A percentile compares a stretch with the other conserved stretches of the same genome.
These are phyloP conservation scores for Torulaspora delbrueckii DNA, from an alignment of 805 yeast species.

Conservation along the genomic window DNA sequence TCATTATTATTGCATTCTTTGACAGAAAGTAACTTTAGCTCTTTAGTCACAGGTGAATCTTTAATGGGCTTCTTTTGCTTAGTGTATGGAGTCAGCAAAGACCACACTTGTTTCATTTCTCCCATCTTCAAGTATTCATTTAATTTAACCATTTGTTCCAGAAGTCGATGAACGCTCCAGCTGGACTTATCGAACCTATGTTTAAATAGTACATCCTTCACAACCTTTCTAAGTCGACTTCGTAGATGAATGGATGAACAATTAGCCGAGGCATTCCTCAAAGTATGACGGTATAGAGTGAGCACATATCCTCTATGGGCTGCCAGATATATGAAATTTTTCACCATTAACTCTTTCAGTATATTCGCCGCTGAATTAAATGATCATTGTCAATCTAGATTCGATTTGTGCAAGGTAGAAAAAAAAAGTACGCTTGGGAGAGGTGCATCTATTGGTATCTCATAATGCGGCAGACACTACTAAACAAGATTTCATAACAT, in stretches of 20 bases:
- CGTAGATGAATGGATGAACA: slow-evolving; percentile 16
- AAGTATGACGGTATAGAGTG: slow-evolving; percentile 29
- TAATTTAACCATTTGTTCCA: slow-evolving; percentile 15
- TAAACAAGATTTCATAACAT: too few relatives aligned
- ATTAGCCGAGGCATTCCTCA: slow-evolving; percentile 25
- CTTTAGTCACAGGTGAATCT: slow-evolving; percentile 2
- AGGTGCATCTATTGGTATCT: too few relatives aligned
- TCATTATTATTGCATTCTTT: neutral
- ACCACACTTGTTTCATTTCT: slow-evolving; percentile 11
- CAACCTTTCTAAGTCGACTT: slow-evolving; percentile 9
- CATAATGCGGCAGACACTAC: too few relatives aligned
- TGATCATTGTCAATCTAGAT: too few relatives aligned
- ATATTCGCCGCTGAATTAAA: too few relatives aligned
- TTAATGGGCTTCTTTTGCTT: slow-evolving; percentile 8
- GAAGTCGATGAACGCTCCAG: slow-evolving; percentile 20
- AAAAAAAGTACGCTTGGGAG: too few relatives aligned
- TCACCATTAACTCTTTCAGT: slow-evolving; percentile 19
- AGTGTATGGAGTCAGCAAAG: slow-evolving; percentile 6
- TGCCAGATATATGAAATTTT: slow-evolving; percentile 28
- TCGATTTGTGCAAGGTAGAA: too few relatives aligned
- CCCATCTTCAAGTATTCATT: slow-evolving; percentile 13
- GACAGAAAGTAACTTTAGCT: neutral
- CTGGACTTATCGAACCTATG: slow-evolving; percentile 26
- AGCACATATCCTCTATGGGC: slow-evolving; percentile 32
- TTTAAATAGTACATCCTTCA: slow-evolving; percentile 10